These are phyloP conservation scores for Albifimbria verrucaria DNA, from an alignment of 2,329 filamentous ascomycete species.

Conservation along the genomic window DNA sequence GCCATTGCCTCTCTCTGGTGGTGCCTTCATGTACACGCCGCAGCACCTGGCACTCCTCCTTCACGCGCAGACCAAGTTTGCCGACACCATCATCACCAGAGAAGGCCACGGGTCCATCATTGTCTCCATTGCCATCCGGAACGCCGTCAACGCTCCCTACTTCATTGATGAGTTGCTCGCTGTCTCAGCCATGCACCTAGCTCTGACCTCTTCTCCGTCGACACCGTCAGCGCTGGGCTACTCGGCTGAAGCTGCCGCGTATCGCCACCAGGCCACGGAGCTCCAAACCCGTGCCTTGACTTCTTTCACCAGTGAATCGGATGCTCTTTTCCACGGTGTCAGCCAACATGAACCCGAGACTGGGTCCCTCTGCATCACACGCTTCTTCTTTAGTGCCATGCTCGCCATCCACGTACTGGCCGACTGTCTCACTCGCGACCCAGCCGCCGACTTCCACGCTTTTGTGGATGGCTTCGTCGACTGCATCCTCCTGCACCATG, in stretches of 20 bases:
- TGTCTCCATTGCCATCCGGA: constrained; percentile 27
- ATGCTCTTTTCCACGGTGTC: constrained; percentile 9
- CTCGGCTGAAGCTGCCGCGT: background rate
- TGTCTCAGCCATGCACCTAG: constrained; percentile 38
- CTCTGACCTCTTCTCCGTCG: constrained; percentile 12
- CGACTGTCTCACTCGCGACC: constrained; percentile 39
- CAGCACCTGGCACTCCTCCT: constrained; percentile 38
- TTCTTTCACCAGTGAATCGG: constrained; percentile 30
- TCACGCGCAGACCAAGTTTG: constrained; percentile 27
- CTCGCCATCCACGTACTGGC: constrained; percentile 46
- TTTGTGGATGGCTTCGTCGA: constrained; percentile 38
- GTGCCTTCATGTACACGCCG: constrained; percentile 26
- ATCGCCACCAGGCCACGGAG: constrained; percentile 36
- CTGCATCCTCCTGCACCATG: constrained; percentile 40
- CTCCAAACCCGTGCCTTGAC: constrained; percentile 41
- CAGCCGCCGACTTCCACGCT: constrained; percentile 28
- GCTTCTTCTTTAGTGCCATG: constrained; percentile 42
- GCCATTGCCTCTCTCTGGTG: constrained; percentile 8
- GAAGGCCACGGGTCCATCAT: constrained; percentile 16
- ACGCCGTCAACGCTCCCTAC: constrained; percentile 35
- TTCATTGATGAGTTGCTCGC: constrained; percentile 46
- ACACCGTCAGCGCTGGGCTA: constrained; percentile 7
- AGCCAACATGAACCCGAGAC: constrained; percentile 16
- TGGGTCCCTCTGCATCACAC: constrained; percentile 25
- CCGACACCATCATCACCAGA: constrained; percentile 14